Base-by-base conservation (phyloP, 2,329 filamentous ascomycete genomes). In the Hypomyces perniciosus region DNA sequence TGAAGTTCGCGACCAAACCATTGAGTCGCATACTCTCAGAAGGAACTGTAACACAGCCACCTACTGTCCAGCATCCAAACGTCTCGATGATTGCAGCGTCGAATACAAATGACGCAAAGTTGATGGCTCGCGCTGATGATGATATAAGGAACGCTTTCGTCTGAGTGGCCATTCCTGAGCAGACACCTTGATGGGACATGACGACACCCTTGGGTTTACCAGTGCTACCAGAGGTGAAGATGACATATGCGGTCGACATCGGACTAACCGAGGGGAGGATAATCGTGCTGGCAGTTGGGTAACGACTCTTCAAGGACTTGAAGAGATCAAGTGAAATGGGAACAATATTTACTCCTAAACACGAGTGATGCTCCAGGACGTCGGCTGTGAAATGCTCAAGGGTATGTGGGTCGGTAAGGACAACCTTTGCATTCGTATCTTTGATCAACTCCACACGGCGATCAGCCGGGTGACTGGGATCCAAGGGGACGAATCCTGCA, bases 201-300 rank as follows among this genome's bases (percentile, higher is more conserved):
- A 80, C 66, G 10, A 81, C 76, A 20, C 78, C 79, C 66, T 81
- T 82, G 8, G 79, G 78, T 50, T 71, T 72, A 5, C 79, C 79
- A 0, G 79, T 82, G 48, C 76, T 80, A 20, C 79, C 79, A 4
- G 78, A 81, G 29, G 79, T 82, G 60, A 81, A 81, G 59, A 81
- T 78, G 57, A 80, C 76, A 47, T 73, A 73, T 13, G 71, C 65
- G 42, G 67, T 29, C 39, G 13, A 42, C 13, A 10, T 20, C 5
- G 39, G 39, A 20, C 20, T 20, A 20, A 20, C 20, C 3, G 20
- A 20, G 20, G 20, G 20, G 2, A 20, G 20, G 20, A 20, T 20
- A 20, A 2, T 20, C 20, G 20, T 20, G 20, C 20, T 3, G 20
- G 20, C 20, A 20, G 20, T 20, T 20, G 20, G 20, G 20, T 20